These are phyloP conservation scores for Acidiella bohemica DNA, from an alignment of 495 filamentous ascomycete species.

Conservation along the genomic window DNA sequence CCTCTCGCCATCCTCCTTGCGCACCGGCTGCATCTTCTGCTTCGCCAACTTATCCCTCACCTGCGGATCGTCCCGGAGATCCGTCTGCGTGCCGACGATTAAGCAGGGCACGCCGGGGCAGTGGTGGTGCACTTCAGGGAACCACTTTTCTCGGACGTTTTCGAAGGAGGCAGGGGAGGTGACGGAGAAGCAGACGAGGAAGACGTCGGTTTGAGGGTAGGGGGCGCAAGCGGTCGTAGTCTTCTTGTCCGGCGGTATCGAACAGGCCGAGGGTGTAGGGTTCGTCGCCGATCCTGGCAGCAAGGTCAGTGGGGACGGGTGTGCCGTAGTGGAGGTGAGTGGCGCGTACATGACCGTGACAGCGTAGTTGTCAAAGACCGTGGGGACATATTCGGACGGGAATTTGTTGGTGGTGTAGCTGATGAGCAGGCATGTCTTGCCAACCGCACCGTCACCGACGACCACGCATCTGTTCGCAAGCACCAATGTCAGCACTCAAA, in stretches of 20 bases:
- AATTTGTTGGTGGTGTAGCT: constrained; percentile 99
- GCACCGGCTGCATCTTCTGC: constrained; percentile 87
- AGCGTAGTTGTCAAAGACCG: constrained; percentile 98
- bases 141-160: constrained; percentile 99
- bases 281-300: constrained; percentile 87
- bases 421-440: constrained; percentile 97
- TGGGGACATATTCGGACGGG: constrained; percentile 97
- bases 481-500: no score
- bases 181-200: constrained; percentile 96
- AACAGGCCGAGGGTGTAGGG: constrained; percentile 95
- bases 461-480: constrained; percentile 95
- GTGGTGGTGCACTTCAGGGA: constrained; percentile 95
- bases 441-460: constrained; percentile 96
- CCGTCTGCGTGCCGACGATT: constrained; percentile 94
- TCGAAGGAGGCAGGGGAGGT: constrained; percentile 98
- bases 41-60: constrained; percentile 85
- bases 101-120: constrained; percentile 96
- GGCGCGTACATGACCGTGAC: constrained; percentile 92
- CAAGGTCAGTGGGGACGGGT: neutral
- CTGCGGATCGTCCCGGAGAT: constrained; percentile 80
- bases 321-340: no score
- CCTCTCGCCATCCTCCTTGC: constrained; percentile 79
- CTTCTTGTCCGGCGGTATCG: constrained; percentile 97
- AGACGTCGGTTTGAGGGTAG: constrained; percentile 98
- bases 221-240: constrained; percentile 94